Evolutionary conservation across 192 early-diverging fungal species (phyloP).

Genomic region (Coemansia sp.): DNA sequence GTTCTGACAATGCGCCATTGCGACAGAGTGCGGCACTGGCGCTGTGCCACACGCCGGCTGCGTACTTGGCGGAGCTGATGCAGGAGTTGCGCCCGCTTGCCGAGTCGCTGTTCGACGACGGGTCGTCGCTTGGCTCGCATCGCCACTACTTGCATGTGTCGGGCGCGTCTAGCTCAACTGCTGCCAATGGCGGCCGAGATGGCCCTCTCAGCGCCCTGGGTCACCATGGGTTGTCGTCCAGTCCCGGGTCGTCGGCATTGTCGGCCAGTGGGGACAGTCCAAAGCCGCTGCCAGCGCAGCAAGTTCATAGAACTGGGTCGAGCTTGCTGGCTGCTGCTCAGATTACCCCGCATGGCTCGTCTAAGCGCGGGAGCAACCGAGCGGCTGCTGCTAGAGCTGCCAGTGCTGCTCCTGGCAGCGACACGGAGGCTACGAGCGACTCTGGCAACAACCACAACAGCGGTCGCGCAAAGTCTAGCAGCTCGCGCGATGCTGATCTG

Average conservation of each 20-base stretch:
- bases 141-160: constrained; percentile 52
- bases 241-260: constrained; percentile 12
- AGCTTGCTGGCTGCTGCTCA: constrained; percentile 21
- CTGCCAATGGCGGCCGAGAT: not conserved
- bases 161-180: constrained; percentile 11
- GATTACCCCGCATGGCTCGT: constrained; percentile 18
- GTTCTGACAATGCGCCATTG: constrained; percentile 51
- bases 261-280: constrained; percentile 16
- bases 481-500: not conserved
- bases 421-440: constrained; percentile 34
- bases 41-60: constrained; percentile 36
- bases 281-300: constrained; percentile 9
- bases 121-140: constrained; percentile 28
- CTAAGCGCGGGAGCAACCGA: constrained; percentile 20
- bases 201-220: constrained; percentile 27
- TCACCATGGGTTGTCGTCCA: constrained; percentile 21
- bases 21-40: constrained; percentile 38
- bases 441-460: constrained; percentile 17
- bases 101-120: constrained; percentile 50
- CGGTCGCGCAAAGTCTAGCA: not conserved
- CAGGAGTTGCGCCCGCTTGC: constrained; percentile 49
- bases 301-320: constrained; percentile 14
- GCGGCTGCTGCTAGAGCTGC: constrained; percentile 14
- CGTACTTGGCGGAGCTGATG: constrained; percentile 48
- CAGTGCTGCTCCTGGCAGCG: constrained; percentile 17